Evolutionary conservation across 306 rosid species (phyloP).

Genomic region (Rosa rugosa): DNA sequence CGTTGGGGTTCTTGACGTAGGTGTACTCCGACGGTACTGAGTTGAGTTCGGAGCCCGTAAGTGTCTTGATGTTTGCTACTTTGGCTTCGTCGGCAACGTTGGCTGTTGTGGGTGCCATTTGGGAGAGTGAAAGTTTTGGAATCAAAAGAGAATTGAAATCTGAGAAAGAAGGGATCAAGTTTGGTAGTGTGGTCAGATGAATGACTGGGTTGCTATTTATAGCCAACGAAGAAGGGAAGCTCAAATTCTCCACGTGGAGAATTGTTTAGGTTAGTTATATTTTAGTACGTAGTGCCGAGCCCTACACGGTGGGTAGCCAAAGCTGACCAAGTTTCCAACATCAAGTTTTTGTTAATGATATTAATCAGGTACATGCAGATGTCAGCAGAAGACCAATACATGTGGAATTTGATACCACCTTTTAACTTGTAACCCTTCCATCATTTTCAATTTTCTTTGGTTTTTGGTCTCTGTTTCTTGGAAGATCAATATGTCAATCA

Average conservation of each 20-base stretch:
- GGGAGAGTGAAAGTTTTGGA: neutral
- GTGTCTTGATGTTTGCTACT: slow-evolving; percentile 38
- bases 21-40: neutral
- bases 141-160: neutral
- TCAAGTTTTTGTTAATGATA: too few species aligned
- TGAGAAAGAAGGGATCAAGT: neutral
- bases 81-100: neutral
- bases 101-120: neutral
- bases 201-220: neutral
- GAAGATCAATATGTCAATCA: neutral
- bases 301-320: neutral
- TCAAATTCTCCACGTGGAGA: neutral
- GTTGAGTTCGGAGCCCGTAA: slow-evolving; percentile 28
- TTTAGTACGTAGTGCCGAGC: neutral
- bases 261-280: neutral
- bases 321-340: neutral
- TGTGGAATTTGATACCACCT: neutral
- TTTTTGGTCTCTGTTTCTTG: neutral
- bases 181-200: neutral
- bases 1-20: neutral
- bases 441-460: neutral
- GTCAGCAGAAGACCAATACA: neutral
- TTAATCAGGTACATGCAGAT: neutral
- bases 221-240: neutral
- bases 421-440: neutral